Base-by-base conservation (phyloP, 768 basidiomycete species). In the Tricholoma bakamatsutake region DNA sequence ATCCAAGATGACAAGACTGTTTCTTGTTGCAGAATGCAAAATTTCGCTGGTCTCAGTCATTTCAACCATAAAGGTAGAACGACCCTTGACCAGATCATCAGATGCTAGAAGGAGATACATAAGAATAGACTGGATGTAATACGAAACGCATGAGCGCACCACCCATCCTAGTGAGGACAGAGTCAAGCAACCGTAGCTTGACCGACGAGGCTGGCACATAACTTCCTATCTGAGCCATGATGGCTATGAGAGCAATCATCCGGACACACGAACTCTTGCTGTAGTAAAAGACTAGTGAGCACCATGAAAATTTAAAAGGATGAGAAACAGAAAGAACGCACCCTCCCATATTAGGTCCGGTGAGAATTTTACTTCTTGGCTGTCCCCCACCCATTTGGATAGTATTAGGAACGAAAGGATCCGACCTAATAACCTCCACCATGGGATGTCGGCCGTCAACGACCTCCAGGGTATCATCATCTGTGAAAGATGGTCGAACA, bases 41-140 rank as follows among this genome's bases (percentile, higher is more conserved):
- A 98, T 94, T 63, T 97, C 91, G 62, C 85, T 88, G 0, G 95
- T 97, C 67, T 98, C 94, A 5, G 88, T 79, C 78, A 98, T 87
- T 70, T 99, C 96, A 3, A 98, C 91, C 95, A 97, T 97, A 68
- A 98, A 97, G 0, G 90, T 98, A 0, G 93, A 96, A 7, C 91
- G 83, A 0, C 93, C 93, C 37, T 88, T 80, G 5, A 84, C 81
- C 24, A 98, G 70, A 60, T 97, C 93, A 66, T 98, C 96, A 9
- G 84, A 88, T 0, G 96, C 96, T 87, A 55, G 11, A 18, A 45
- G 27, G 42, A 53, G 42, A 7, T 8, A 35, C 60, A 39, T 60
- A 47, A 50, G 34, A 24, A 42, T 12, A 13, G 47, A 42, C 30
- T 49, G 51, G 33, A 45, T 40, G 43, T 56, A 34, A 40, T 49